A percentile compares a stretch with the other conserved stretches of the same genome.
These are phyloP conservation scores for Tricholomella constricta DNA, from an alignment of 768 basidiomycete species.

Conservation along the genomic window DNA sequence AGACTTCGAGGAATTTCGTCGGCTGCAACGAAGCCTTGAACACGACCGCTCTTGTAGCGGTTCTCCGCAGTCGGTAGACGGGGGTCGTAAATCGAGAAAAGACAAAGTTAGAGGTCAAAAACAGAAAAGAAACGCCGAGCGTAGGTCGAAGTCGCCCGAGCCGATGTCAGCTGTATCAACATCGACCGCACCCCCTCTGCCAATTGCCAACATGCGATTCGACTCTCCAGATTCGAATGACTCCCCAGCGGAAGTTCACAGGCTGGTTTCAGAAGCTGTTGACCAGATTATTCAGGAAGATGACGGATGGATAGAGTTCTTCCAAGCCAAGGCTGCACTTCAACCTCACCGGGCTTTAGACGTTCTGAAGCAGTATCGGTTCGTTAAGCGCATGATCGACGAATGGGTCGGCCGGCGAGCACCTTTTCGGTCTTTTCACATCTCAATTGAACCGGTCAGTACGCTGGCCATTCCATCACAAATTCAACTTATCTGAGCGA, in stretches of 20 bases:
- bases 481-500: background rate
- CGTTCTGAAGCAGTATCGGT: constrained; percentile 49
- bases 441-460: constrained; percentile 50
- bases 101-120: background rate
- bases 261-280: constrained; percentile 45
- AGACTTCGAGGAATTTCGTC: constrained; percentile 6
- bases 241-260: constrained; percentile 40
- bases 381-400: constrained; percentile 53
- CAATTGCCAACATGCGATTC: constrained; percentile 11
- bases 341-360: constrained; percentile 40
- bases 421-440: constrained; percentile 36
- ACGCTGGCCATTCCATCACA: background rate
- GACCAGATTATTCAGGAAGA: constrained; percentile 45
- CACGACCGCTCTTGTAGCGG: background rate
- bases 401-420: constrained; percentile 44
- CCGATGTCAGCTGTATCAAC: background rate
- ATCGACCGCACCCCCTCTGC: background rate
- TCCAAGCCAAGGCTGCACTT: constrained; percentile 37
- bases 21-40: background rate
- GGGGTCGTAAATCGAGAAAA: constrained; percentile 3
- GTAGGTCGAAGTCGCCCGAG: constrained; percentile 3
- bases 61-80: background rate
- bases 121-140: background rate
- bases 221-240: constrained; percentile 35
- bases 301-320: constrained; percentile 46